Evolutionary conservation across 2,329 filamentous ascomycete species (phyloP).

Genomic region (Alternaria tenuissima): DNA sequence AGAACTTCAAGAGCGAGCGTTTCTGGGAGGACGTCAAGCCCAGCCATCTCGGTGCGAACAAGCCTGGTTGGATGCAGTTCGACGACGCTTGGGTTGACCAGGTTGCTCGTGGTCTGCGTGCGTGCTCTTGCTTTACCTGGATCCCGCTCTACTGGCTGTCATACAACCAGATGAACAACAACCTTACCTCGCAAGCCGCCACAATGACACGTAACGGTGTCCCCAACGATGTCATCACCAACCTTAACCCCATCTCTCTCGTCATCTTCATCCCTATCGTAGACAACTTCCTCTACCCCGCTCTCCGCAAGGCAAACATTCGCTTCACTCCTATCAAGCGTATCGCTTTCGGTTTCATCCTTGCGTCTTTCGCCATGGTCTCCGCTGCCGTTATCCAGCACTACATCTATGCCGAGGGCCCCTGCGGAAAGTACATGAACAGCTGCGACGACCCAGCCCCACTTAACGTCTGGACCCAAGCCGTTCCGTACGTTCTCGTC

Average conservation of each 20-base stretch:
- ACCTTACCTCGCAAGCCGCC: conserved; percentile 63
- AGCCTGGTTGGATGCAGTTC: conserved; percentile 79
- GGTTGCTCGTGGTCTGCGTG: conserved; percentile 50
- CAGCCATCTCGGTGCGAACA: conserved; percentile 64
- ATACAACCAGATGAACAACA: conserved; percentile 65
- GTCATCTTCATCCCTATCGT: conserved; percentile 65
- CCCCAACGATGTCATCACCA: conserved; percentile 65
- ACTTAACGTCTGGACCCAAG: conserved; percentile 70
- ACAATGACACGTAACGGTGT: conserved; percentile 62
- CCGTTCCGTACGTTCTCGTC: conserved; percentile 60
- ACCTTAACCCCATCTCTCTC: conserved; percentile 62
- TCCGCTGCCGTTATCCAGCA: conserved; percentile 61
- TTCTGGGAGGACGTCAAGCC: conserved; percentile 77
- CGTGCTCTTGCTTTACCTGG: conserved; percentile 63
- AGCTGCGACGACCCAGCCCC: conserved; percentile 62
- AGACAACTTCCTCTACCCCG: conserved; percentile 62
- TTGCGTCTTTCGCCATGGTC: conserved; percentile 60
- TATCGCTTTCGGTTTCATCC: conserved; percentile 60
- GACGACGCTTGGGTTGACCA: conserved; percentile 82
- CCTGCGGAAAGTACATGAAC: conserved; percentile 67
- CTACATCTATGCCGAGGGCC: conserved; percentile 70
- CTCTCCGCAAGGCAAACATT: conserved; percentile 57
- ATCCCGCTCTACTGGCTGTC: conserved; percentile 55
- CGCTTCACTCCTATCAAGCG: conserved; percentile 63
- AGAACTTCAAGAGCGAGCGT: conserved; percentile 63